phyloP scores from a whole-genome alignment of 768 basidiomycete genomes.

The Amanita pseudoporphyria region DNA sequence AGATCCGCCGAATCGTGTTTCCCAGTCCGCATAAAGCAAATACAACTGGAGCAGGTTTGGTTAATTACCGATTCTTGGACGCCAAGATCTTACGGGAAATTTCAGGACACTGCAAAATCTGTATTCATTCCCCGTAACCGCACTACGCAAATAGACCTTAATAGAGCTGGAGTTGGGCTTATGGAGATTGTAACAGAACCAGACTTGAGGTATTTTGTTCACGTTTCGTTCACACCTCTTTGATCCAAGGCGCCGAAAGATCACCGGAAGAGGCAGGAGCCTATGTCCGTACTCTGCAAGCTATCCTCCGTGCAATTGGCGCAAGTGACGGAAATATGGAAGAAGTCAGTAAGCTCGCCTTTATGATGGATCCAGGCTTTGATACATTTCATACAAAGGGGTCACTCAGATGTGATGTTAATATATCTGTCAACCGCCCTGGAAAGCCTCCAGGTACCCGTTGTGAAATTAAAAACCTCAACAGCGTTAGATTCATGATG shows the following conservation, averaged over 20 bases:
- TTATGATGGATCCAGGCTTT: not conserved
- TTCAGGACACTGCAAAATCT: constrained; percentile 87
- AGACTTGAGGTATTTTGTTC: constrained; percentile 56
- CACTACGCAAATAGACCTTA: constrained; percentile 70
- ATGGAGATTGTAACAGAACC: constrained; percentile 97
- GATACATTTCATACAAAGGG: constrained; percentile 44
- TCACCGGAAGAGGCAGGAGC: constrained; percentile 86
- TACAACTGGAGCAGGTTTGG: constrained; percentile 88
- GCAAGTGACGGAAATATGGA: constrained; percentile 98
- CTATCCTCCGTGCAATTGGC: constrained; percentile 71
- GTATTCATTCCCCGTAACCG: constrained; percentile 42
- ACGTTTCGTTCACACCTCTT: not conserved
- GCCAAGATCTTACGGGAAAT: constrained; percentile 4
- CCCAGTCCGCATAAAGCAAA: constrained; percentile 79
- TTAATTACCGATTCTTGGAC: not conserved
- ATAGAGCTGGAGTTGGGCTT: constrained; percentile 80
- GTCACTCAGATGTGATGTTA: constrained; percentile 90
- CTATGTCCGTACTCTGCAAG: constrained; percentile 79
- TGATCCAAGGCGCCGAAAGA: constrained; percentile 18
- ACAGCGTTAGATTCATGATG: constrained; percentile 79
- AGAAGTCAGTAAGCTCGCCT: constrained; percentile 40
- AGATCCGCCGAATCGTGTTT: constrained; percentile 27
- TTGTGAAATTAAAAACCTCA: constrained; percentile 96
- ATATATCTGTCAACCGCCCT: constrained; percentile 76
- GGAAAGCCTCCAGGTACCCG: constrained; percentile 66